phyloP scores from a whole-genome alignment of 208 protist genomes.

The Angomonas deanei region DNA sequence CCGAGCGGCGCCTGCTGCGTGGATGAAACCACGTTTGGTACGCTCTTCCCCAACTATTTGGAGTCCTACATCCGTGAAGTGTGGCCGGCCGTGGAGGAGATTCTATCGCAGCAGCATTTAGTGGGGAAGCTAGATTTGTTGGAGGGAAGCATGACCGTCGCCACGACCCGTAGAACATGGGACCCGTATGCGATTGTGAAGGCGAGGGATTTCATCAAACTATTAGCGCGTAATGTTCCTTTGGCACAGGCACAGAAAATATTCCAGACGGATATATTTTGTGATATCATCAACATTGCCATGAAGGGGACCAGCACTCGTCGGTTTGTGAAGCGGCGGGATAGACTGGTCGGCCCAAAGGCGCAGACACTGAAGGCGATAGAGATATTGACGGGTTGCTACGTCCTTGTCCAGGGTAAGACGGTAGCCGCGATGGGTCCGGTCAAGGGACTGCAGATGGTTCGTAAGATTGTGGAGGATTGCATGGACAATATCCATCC shows the following conservation, averaged over 20 bases:
- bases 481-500: slow-evolving; percentile 99
- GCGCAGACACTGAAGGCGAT: slow-evolving; percentile 97
- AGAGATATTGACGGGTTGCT: slow-evolving; percentile 98
- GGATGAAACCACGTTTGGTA: slow-evolving; percentile 96
- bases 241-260: slow-evolving; percentile 96
- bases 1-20: slow-evolving; percentile 86
- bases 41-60: slow-evolving; percentile 98
- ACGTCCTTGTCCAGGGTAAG: slow-evolving; percentile 99
- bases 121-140: slow-evolving; percentile 94
- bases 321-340: slow-evolving; percentile 98
- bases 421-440: slow-evolving; percentile 96
- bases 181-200: slow-evolving; percentile 99
- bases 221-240: slow-evolving; percentile 95
- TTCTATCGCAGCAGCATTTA: slow-evolving; percentile 91
- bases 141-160: slow-evolving; percentile 97
- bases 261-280: slow-evolving; percentile 96
- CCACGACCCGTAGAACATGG: slow-evolving; percentile 97
- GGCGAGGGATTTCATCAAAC: slow-evolving; percentile 97
- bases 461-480: slow-evolving; percentile 97
- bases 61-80: slow-evolving; percentile 96
- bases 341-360: slow-evolving; percentile 98
- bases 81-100: slow-evolving; percentile 91
- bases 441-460: slow-evolving; percentile 94
- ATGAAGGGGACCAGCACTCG: slow-evolving; percentile 95
- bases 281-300: slow-evolving; percentile 99